Conservation (phyloP, 2,329 filamentous ascomycete genomes). For the Penicillium sp. region DNA sequence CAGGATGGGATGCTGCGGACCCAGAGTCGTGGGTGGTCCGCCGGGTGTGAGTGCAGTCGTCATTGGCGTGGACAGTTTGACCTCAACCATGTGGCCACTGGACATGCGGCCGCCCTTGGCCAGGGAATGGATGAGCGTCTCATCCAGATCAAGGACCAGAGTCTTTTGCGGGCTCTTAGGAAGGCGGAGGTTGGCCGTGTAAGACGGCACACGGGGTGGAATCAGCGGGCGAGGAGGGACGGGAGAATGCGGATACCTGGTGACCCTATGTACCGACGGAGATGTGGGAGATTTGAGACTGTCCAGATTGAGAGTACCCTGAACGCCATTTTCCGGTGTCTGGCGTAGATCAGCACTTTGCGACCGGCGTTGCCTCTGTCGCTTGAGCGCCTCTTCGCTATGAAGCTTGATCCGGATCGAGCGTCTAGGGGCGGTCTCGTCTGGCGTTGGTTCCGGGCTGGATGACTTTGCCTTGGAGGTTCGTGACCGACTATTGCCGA, state of each 20-base stretch:
- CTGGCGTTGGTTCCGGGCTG: constrained; percentile 32
- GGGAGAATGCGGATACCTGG: constrained; percentile 81
- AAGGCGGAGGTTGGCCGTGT: constrained; percentile 48
- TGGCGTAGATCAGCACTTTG: constrained; percentile 26
- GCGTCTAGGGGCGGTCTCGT: constrained; percentile 63
- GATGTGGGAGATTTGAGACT: constrained; percentile 91
- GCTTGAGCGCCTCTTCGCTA: constrained; percentile 65
- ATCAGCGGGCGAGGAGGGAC: constrained; percentile 83
- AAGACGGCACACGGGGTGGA: constrained; percentile 79
- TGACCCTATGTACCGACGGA: constrained; percentile 60
- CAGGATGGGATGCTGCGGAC: constrained; percentile 86
- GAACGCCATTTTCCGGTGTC: constrained; percentile 20
- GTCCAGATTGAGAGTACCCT: constrained; percentile 56
- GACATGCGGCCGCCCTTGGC: constrained; percentile 93
- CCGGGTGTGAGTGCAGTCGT: constrained; percentile 31
- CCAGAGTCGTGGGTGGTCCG: constrained; percentile 57
- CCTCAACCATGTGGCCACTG: constrained; percentile 98
- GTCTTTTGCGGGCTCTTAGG: constrained; percentile 67
- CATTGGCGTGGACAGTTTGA: constrained; percentile 55
- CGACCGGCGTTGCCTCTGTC: constrained; percentile 47
- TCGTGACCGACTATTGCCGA: too few relatives aligned
- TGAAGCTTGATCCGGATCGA: constrained; percentile 88
- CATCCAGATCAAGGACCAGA: constrained; percentile 86
- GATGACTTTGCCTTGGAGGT: too few relatives aligned
- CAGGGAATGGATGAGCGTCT: constrained; percentile 96